These are phyloP conservation scores for Oemleria cerasiformis DNA, from an alignment of 306 rosid genomes.

Conservation along the genomic window DNA sequence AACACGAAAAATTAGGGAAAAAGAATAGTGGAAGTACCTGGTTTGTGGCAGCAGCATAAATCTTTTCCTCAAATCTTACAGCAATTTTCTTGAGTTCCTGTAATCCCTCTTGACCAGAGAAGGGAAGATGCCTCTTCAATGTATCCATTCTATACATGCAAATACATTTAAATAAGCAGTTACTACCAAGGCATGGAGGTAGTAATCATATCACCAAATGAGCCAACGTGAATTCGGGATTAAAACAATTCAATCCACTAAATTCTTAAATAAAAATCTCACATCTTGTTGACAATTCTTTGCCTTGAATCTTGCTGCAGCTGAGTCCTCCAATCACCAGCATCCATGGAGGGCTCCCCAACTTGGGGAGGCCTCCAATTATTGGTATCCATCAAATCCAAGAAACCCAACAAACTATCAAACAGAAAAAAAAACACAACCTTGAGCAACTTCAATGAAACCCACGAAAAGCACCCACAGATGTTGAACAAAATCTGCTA, in stretches of 20 bases:
- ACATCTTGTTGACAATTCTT: slow-evolving; percentile 51
- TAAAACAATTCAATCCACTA: background rate
- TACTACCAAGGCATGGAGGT: background rate
- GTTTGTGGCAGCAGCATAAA: slow-evolving; percentile 50
- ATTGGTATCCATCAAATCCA: slow-evolving; percentile 22
- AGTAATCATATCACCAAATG: background rate
- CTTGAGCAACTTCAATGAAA: too few species aligned
- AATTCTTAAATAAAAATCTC: background rate
- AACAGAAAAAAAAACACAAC: background rate
- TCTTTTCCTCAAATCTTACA: slow-evolving; percentile 74
- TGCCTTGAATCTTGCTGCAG: slow-evolving; percentile 41
- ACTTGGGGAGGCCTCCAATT: slow-evolving; percentile 19
- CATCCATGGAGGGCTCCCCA: slow-evolving; percentile 25
- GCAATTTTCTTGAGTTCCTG: slow-evolving; percentile 56
- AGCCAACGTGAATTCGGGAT: background rate
- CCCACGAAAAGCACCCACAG: too few species aligned
- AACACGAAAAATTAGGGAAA: background rate
- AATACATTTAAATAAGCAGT: background rate
- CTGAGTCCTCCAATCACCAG: slow-evolving; percentile 51
- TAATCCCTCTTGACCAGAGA: slow-evolving; percentile 55
- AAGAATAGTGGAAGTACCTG: slow-evolving; percentile 37
- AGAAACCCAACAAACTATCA: background rate
- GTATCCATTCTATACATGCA: slow-evolving; percentile 57
- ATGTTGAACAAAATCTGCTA: too few species aligned
- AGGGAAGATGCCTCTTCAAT: slow-evolving; percentile 55